These are phyloP conservation scores for Wallacemonas sp. DNA, from an alignment of 208 protist species.

Conservation along the genomic window DNA sequence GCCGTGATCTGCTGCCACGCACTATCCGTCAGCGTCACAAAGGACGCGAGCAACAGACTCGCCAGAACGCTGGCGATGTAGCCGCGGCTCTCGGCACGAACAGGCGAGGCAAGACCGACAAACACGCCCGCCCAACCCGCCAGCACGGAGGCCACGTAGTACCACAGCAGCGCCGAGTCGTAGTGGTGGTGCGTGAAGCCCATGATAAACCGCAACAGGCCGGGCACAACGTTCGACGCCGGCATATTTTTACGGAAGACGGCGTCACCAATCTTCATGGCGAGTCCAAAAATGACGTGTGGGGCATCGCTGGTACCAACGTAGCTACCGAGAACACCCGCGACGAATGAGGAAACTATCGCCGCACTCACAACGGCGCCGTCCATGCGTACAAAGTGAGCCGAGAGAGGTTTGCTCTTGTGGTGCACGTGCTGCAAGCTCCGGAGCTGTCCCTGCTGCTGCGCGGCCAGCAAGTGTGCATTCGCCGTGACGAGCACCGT, in stretches of 20 bases:
- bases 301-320: slow-evolving; percentile 29
- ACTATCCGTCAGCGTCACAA: slow-evolving; percentile 19
- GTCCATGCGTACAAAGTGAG: slow-evolving; percentile 29
- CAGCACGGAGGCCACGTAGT: slow-evolving; percentile 30
- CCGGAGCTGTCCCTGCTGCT: slow-evolving; percentile 11
- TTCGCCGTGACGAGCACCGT: slow-evolving; percentile 13
- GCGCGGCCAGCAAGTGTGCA: not conserved
- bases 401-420: slow-evolving; percentile 5
- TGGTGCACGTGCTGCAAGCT: slow-evolving; percentile 2
- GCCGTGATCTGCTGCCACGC: slow-evolving; percentile 1
- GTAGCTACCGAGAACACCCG: slow-evolving; percentile 32
- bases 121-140: slow-evolving; percentile 28
- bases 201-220: slow-evolving; percentile 19
- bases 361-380: slow-evolving; percentile 29
- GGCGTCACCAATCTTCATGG: slow-evolving; percentile 32
- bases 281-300: slow-evolving; percentile 34
- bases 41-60: slow-evolving; percentile 10
- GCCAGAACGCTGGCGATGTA: slow-evolving; percentile 15
- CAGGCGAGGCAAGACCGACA: slow-evolving; percentile 21
- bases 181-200: slow-evolving; percentile 26
- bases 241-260: slow-evolving; percentile 39
- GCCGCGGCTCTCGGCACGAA: slow-evolving; percentile 6
- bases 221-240: slow-evolving; percentile 31
- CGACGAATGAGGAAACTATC: slow-evolving; percentile 38
- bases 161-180: slow-evolving; percentile 15